Evolutionary conservation across 305 asterid genomes (phyloP).

Genomic region (Rubia peregrina): DNA sequence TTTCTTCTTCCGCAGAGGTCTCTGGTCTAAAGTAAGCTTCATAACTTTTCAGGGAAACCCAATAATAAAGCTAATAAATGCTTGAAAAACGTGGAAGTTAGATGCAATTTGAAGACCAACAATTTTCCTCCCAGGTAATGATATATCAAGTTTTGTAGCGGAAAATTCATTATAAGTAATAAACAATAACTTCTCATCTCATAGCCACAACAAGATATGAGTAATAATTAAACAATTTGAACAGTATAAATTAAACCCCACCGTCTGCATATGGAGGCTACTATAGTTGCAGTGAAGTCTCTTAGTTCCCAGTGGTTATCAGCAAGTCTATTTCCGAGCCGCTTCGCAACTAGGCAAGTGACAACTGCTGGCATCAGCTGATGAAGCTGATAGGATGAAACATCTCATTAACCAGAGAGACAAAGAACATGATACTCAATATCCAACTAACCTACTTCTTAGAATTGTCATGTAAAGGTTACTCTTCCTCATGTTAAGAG

Average conservation of each 20-base stretch:
- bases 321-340: constrained; percentile 74
- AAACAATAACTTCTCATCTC: not conserved
- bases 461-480: not conserved
- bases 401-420: constrained; percentile 9
- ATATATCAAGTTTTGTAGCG: not conserved
- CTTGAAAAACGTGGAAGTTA: not conserved
- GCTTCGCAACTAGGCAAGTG: constrained; percentile 92
- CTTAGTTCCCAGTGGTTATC: constrained; percentile 96
- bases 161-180: not conserved
- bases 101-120: not conserved
- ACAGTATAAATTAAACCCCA: constrained; percentile 10
- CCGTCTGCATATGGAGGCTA: constrained; percentile 87
- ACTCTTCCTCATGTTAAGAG: not conserved
- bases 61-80: not conserved
- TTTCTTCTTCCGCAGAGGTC: not conserved
- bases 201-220: not conserved
- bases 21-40: not conserved
- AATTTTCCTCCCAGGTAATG: not conserved
- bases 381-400: constrained; percentile 53
- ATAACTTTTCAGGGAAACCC: not conserved
- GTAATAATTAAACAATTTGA: not conserved
- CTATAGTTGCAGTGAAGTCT: constrained; percentile 72
- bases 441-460: not conserved
- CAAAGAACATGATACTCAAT: not conserved
- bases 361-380: constrained; percentile 94